A percentile compares a stretch with the other conserved stretches of the same genome.
phyloP scores from a whole-genome alignment of 176 grass and related monocot genomes.

The Lolium perenne region DNA sequence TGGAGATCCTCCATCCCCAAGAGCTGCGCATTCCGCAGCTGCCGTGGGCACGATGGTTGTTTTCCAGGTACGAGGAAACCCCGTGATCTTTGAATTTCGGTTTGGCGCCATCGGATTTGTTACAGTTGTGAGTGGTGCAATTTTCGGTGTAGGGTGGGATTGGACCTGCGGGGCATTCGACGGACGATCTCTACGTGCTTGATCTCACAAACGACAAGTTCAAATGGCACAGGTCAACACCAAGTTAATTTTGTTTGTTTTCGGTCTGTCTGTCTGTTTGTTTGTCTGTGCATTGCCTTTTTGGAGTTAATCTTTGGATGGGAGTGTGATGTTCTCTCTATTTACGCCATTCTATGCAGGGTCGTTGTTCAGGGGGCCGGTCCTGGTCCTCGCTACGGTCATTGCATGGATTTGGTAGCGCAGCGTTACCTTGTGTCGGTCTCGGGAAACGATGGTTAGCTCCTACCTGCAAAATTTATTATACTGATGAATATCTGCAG shows the following conservation, averaged over 20 bases:
- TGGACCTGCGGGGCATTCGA: slow-evolving; percentile 95
- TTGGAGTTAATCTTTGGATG: slow-evolving; percentile 32
- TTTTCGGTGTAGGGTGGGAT: slow-evolving; percentile 73
- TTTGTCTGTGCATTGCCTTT: slow-evolving; percentile 2
- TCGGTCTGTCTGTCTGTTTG: background rate
- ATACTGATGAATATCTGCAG: slow-evolving; percentile 21
- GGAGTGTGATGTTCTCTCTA: slow-evolving; percentile 30
- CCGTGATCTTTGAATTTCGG: slow-evolving; percentile 12
- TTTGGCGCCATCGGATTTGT: slow-evolving; percentile 31
- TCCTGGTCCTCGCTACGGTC: slow-evolving; percentile 95
- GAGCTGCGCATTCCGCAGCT: slow-evolving; percentile 89
- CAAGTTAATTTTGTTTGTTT: slow-evolving; percentile 34
- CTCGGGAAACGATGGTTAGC: slow-evolving; percentile 92
- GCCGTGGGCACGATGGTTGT: slow-evolving; percentile 95
- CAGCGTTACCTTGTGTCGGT: slow-evolving; percentile 96
- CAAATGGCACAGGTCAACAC: slow-evolving; percentile 92
- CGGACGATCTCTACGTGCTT: slow-evolving; percentile 96
- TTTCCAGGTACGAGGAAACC: slow-evolving; percentile 71
- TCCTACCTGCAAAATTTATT: background rate
- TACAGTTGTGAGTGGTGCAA: slow-evolving; percentile 23
- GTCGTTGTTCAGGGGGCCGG: slow-evolving; percentile 93
- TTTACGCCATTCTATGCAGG: slow-evolving; percentile 47
- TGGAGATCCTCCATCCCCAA: slow-evolving; percentile 83
- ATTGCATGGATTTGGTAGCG: slow-evolving; percentile 94
- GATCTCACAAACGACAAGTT: slow-evolving; percentile 99